Conservation (phyloP, 345 rosid genomes). For the Dovyalis caffra region DNA sequence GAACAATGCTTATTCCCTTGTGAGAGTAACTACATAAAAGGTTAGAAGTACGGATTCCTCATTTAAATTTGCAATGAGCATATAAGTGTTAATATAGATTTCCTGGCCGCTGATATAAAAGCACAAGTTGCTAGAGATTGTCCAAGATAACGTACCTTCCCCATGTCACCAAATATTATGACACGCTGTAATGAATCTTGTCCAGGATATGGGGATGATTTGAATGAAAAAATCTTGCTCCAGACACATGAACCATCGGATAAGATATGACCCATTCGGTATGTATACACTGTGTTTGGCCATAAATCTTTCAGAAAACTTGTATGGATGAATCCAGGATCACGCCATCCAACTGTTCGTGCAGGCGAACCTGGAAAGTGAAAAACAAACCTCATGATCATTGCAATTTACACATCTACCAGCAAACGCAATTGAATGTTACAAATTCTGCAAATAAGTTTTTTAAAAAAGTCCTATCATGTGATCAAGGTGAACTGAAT, state of each 20-base stretch:
- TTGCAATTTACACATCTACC: neutral
- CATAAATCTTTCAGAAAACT: slow-evolving; percentile 71
- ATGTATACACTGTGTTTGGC: slow-evolving; percentile 64
- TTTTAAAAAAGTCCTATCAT: neutral
- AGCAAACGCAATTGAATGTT: neutral
- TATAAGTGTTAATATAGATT: neutral
- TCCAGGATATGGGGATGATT: slow-evolving; percentile 85
- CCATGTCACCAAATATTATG: slow-evolving; percentile 87
- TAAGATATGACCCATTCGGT: slow-evolving; percentile 63
- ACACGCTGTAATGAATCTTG: slow-evolving; percentile 83
- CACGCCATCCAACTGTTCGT: slow-evolving; percentile 82
- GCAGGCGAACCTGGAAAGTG: slow-evolving; percentile 63
- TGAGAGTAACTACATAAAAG: neutral
- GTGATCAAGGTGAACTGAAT: neutral
- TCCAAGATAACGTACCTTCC: slow-evolving; percentile 48
- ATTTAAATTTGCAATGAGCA: neutral
- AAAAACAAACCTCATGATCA: neutral
- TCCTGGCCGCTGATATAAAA: too few species aligned
- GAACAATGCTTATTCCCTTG: too few species aligned
- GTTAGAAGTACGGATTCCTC: too few species aligned
- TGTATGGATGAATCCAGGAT: slow-evolving; percentile 80
- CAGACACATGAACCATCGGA: slow-evolving; percentile 38
- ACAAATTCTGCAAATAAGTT: too few species aligned
- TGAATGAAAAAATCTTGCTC: slow-evolving; percentile 69
- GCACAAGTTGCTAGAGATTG: slow-evolving; percentile 2